phyloP scores from a whole-genome alignment of 2,329 filamentous ascomycete genomes.

The Pseudogymnoascus sp. region DNA sequence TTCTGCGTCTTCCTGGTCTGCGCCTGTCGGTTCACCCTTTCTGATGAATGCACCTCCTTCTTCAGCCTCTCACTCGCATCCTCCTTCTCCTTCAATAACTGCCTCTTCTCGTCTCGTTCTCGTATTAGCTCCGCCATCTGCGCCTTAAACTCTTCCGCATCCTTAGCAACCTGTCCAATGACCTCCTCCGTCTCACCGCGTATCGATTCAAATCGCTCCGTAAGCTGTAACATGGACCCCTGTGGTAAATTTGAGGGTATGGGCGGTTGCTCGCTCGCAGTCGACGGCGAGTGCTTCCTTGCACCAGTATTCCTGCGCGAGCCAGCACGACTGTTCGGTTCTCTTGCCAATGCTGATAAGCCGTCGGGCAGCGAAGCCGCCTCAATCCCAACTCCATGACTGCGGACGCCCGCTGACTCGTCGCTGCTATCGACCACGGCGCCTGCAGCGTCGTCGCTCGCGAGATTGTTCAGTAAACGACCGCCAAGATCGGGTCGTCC shows the following conservation, averaged over 20 bases:
- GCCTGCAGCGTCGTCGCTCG: slow-evolving; percentile 41
- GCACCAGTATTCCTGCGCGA: slow-evolving; percentile 61
- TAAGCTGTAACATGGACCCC: slow-evolving; percentile 67
- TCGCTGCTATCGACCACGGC: slow-evolving; percentile 38
- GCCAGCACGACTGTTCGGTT: slow-evolving; percentile 48
- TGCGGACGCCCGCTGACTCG: slow-evolving; percentile 32
- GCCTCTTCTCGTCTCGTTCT: slow-evolving; percentile 71
- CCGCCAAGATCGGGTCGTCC: slow-evolving; percentile 52
- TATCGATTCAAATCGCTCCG: slow-evolving; percentile 69
- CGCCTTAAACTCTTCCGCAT: slow-evolving; percentile 62
- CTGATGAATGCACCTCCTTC: slow-evolving; percentile 69
- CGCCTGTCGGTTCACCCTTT: slow-evolving; percentile 71
- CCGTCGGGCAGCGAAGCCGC: slow-evolving; percentile 53
- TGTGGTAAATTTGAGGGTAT: slow-evolving; percentile 45
- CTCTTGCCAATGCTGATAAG: slow-evolving; percentile 53
- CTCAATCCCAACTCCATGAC: slow-evolving; percentile 50
- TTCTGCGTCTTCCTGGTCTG: slow-evolving; percentile 73
- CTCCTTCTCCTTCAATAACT: slow-evolving; percentile 79
- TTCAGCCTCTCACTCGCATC: slow-evolving; percentile 79
- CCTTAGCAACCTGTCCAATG: slow-evolving; percentile 59
- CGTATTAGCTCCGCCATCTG: slow-evolving; percentile 60
- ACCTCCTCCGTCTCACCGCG: slow-evolving; percentile 78
- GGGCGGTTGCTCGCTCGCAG: slow-evolving; percentile 45
- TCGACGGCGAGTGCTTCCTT: slow-evolving; percentile 67
- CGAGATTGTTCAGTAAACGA: slow-evolving; percentile 48